Conservation (phyloP, 352 stramenopile genomes). For the Elongisporangium prolatum region DNA sequence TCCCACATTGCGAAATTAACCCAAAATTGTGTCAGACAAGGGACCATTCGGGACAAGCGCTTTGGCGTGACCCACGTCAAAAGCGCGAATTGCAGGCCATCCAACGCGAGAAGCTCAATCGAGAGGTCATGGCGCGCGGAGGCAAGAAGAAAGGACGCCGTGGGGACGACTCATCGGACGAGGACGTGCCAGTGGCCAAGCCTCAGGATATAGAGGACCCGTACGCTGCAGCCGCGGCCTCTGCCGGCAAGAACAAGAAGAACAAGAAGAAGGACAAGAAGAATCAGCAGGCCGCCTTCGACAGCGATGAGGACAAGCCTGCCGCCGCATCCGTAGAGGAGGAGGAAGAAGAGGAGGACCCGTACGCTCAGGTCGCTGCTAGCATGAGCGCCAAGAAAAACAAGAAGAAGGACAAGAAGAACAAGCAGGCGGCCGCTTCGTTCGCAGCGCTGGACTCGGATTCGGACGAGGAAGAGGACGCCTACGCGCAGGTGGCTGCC, state of each 20-base stretch:
- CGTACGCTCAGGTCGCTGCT: conserved; percentile 52
- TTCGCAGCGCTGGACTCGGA: conserved; percentile 34
- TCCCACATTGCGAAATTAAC: not conserved
- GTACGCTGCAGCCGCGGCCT: conserved; percentile 14
- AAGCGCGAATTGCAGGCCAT: not conserved
- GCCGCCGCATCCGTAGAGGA: conserved; percentile 21
- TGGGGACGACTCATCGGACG: conserved; percentile 72
- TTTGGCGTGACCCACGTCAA: not conserved
- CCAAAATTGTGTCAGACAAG: not conserved
- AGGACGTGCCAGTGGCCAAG: conserved; percentile 29
- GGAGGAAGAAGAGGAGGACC: conserved; percentile 34
- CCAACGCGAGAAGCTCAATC: conserved; percentile 1
- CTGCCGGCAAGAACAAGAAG: conserved; percentile 39
- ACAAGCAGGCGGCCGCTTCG: conserved; percentile 19
- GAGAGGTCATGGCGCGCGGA: conserved; percentile 44
- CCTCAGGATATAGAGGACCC: conserved; percentile 14
- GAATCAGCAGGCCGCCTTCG: conserved; percentile 37
- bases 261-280: conserved; percentile 72
- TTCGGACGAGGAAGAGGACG: conserved; percentile 27
- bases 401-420: conserved; percentile 73
- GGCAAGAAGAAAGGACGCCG: conserved; percentile 80
- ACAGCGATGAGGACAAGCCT: conserved; percentile 32
- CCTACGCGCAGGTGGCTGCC: conserved; percentile 32
- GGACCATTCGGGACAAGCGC: not conserved
- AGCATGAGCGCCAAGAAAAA: conserved; percentile 69